phyloP scores from a whole-genome alignment of 371 early-diverging fungal genomes.

The Parasitella parasitica region DNA sequence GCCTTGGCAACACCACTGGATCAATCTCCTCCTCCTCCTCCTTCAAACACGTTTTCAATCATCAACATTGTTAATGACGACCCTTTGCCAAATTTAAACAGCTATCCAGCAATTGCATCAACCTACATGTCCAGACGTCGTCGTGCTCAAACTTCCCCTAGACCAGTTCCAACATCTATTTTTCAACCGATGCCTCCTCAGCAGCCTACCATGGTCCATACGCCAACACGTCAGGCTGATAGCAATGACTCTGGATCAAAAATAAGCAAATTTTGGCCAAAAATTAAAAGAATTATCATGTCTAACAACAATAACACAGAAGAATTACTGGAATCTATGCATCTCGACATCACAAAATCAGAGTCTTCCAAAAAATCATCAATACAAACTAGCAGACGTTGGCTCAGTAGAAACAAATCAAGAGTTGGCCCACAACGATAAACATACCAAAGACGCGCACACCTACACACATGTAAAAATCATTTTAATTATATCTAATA shows the following conservation, averaged over 20 bases:
- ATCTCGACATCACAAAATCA: slow-evolving; percentile 2
- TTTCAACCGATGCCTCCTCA: slow-evolving; percentile 1
- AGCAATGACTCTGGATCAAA: not conserved
- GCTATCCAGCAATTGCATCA: slow-evolving; percentile 26
- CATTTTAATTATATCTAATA: slow-evolving; percentile 10
- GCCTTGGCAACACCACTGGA: slow-evolving; percentile 38
- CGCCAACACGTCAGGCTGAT: not conserved
- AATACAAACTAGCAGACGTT: slow-evolving; percentile 10
- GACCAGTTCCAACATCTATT: slow-evolving; percentile 2
- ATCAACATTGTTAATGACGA: slow-evolving; percentile 39
- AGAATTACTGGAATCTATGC: slow-evolving; percentile 12
- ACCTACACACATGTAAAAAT: slow-evolving; percentile 1
- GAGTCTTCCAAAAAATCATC: not conserved
- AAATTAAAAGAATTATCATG: slow-evolving; percentile 29
- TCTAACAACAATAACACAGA: slow-evolving; percentile 1
- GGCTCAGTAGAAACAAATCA: slow-evolving; percentile 26
- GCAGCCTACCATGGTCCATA: not conserved
- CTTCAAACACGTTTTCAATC: slow-evolving; percentile 26
- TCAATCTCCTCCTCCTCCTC: slow-evolving; percentile 33
- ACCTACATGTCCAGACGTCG: slow-evolving; percentile 8
- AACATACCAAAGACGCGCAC: not conserved
- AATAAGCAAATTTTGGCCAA: slow-evolving; percentile 30
- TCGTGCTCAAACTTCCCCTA: slow-evolving; percentile 17
- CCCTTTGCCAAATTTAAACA: slow-evolving; percentile 15
- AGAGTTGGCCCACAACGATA: slow-evolving; percentile 24